Evolutionary conservation across 495 filamentous ascomycete species (phyloP), one percentile per base, ranked within the genome.

Genomic region (Penicillium cinerascens): DNA sequence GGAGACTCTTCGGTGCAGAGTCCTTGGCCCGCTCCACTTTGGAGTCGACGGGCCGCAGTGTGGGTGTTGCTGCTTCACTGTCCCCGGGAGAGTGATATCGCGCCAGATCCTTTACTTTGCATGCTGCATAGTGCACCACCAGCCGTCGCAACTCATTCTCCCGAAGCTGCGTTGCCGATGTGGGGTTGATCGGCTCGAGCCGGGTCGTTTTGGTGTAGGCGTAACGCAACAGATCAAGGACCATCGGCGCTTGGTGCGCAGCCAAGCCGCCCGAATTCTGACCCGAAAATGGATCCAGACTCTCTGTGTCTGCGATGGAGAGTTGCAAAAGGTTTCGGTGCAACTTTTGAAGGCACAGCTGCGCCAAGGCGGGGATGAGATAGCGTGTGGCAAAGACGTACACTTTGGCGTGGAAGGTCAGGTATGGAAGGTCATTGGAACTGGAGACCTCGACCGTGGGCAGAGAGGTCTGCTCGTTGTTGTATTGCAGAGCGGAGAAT

Each of bases 371-470:
- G 20, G 71, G 70, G 37, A 77, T 75, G 26, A 75, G 60, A 58
- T 73, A 77, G 23, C 68, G 67, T 1, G 69, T 74, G 27, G 72
- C 74, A 42, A 77, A 77, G 54, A 77, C 71, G 55, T 77, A 77
- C 33, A 77, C 45, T 55, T 77, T 77, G 20, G 74, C 74, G 41
- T 77, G 74, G 63, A 75, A 77, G 33, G 71, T 62, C 17, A 75
- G 66, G 50, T 75, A 77, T 5, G 72, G 72, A 10, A 73, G 59
- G 6, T 63, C 63, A 10, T 53, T 44, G 22, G 45, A 21, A 15
- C 7, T 25, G 27, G 37, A 43, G 21, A 11, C 35, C 53, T 40
- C 58, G 62, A 21, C 54, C 46, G 37, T 63, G 26, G 41, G 10
- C 42, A 47, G 26, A 39, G 47, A 2, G 25, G 37, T 42, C 10